Base-by-base conservation (phyloP, 208 protist genomes). In the Wallacemonas collosoma region DNA sequence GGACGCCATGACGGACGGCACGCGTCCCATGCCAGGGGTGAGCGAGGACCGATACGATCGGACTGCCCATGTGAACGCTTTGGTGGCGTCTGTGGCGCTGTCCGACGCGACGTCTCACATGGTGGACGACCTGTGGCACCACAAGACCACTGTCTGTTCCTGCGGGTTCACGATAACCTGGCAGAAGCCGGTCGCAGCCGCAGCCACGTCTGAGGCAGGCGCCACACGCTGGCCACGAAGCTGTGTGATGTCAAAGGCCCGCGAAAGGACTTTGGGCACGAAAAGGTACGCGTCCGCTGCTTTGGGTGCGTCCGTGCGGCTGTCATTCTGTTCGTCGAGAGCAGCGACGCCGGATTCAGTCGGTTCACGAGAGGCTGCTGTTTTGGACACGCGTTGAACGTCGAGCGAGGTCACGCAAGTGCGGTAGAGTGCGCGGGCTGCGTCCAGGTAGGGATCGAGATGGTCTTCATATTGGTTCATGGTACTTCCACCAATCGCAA, bases 401-500 rank as follows among this genome's bases (percentile, higher is more conserved):
- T 64, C 64, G 44, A 79, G 53, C 12, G 88, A 86, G 12, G 71
- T 69, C 7, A 94, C 75, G 26, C 91, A 51, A 17, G 68, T 11
- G 2, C 81, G 77, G 75, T 90, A 93, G 14, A 87, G 63, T 56
- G 68, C 66, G 2, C 83, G 57, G 0, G 80, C 74, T 2, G 79
- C 82, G 48, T 80, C 65, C 35, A 82, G 11, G 73, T 95, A 95
- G 15, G 85, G 71, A 14, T 54, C 58, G 7, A 91, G 81, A 44
- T 91, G 79, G 26, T 95, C 92, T 39, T 96, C 89, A 58, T 81
- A 96, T 66, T 96, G 89, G 55, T 93, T 95, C 74, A 90, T 77
- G 17, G 73, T 73, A 6, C 92, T 89, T 14, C 85, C 81, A 35
- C 92, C 92, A 1, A 83, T 83, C 41, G 92, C 65, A 36, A 96